Conservation (phyloP, 345 rosid genomes). For the Dipteronia dyeriana region DNA sequence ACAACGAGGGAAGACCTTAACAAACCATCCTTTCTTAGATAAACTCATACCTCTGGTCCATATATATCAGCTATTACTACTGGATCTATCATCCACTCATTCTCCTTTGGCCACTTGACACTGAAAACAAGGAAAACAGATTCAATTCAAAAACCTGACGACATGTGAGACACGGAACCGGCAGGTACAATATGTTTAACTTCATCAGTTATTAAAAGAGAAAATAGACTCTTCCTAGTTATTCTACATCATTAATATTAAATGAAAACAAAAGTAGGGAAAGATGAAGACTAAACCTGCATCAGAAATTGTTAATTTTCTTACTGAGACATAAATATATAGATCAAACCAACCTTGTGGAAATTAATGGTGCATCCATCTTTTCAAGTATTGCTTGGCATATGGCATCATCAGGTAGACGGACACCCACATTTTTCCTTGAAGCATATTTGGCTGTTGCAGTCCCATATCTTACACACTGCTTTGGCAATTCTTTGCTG, state of each 20-base stretch:
- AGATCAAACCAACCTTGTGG: conserved; percentile 66
- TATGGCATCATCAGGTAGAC: conserved; percentile 81
- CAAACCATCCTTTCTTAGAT: conserved; percentile 7
- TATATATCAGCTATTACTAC: conserved; percentile 72
- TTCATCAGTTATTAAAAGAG: conserved; percentile 4
- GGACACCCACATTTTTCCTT: conserved; percentile 80
- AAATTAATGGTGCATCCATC: conserved; percentile 81
- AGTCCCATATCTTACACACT: conserved; percentile 78
- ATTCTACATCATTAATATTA: background rate
- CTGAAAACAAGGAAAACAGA: conserved; percentile 43
- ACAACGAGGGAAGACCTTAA: background rate
- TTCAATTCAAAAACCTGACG: conserved; percentile 18
- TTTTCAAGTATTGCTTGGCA: conserved; percentile 75
- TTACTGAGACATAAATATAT: background rate
- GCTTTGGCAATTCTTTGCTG: conserved; percentile 86
- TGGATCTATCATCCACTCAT: conserved; percentile 93
- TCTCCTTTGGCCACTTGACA: conserved; percentile 70
- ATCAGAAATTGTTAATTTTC: background rate
- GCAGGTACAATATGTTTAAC: conserved; percentile 1
- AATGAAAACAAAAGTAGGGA: background rate
- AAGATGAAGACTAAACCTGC: background rate
- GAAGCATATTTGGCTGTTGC: conserved; percentile 67
- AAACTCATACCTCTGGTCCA: conserved; percentile 74
- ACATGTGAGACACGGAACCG: conserved; percentile 1
- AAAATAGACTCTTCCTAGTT: background rate